These are phyloP conservation scores for Zymoseptoria crescenta DNA, from an alignment of 2,329 filamentous ascomycete species.

Conservation along the genomic window DNA sequence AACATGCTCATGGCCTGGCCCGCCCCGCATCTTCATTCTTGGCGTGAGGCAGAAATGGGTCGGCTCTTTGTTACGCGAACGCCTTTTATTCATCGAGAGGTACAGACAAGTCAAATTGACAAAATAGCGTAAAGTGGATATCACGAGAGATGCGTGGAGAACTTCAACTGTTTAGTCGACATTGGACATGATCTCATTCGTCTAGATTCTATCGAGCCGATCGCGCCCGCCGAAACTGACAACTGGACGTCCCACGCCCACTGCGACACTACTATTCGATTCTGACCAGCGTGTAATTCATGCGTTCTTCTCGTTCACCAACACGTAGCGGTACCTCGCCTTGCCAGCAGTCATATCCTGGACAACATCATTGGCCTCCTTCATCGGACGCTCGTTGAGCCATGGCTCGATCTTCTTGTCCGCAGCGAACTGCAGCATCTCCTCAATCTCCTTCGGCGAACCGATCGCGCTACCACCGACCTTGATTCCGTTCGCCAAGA, in stretches of 20 bases:
- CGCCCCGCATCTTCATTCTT: background rate
- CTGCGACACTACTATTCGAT: no score
- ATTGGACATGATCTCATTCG: no score
- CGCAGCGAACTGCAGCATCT: constrained; percentile 54
- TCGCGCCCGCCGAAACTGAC: no score
- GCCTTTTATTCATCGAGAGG: no score
- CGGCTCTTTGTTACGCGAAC: no score
- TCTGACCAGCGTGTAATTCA: no score
- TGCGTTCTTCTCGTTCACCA: constrained; percentile 21
- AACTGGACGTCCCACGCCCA: no score
- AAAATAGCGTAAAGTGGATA: background rate
- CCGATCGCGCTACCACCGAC: constrained; percentile 42
- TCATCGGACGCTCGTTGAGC: constrained; percentile 54
- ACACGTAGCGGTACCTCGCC: constrained; percentile 34
- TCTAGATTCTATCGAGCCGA: no score
- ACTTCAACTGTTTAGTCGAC: no score
- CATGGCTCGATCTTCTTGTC: constrained; percentile 52
- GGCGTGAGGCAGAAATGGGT: background rate
- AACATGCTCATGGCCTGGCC: background rate
- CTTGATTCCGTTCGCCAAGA: constrained; percentile 49
- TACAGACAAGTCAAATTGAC: background rate
- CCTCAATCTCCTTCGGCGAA: constrained; percentile 47
- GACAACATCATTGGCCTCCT: constrained; percentile 50
- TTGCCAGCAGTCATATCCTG: constrained; percentile 51
- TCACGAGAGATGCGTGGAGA: no score